phyloP scores from a whole-genome alignment of 2,329 filamentous ascomycete species.

The Dothistroma pini region DNA sequence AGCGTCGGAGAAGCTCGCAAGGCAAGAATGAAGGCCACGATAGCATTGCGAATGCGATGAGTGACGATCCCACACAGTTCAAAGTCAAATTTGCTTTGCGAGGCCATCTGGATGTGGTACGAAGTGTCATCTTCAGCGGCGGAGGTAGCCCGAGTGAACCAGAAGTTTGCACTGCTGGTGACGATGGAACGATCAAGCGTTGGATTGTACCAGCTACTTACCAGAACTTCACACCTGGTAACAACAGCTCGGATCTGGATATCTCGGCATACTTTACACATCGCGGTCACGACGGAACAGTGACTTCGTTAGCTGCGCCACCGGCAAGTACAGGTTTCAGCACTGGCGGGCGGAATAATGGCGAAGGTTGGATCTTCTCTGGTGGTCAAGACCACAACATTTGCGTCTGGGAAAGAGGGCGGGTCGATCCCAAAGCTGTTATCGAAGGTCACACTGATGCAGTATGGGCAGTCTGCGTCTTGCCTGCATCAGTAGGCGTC shows the following conservation, averaged over 20 bases:
- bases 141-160: conserved; percentile 93
- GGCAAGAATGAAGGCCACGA: conserved; percentile 54
- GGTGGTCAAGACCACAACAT: conserved; percentile 92
- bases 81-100: conserved; percentile 89
- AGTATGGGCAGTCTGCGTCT: conserved; percentile 90
- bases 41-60: conserved; percentile 41
- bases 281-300: conserved; percentile 84
- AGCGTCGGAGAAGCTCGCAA: conserved; percentile 62
- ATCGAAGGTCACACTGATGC: conserved; percentile 89
- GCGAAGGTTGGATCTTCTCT: conserved; percentile 98
- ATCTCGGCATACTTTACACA: conserved; percentile 94
- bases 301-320: conserved; percentile 82
- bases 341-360: conserved; percentile 79
- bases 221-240: conserved; percentile 52
- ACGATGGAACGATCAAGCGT: conserved; percentile 92
- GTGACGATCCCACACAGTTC: conserved; percentile 71
- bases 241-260: conserved; percentile 71
- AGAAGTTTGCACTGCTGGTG: conserved; percentile 92
- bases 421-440: conserved; percentile 92
- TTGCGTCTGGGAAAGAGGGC: conserved; percentile 89
- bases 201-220: conserved; percentile 84
- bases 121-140: conserved; percentile 93
- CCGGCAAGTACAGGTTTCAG: conserved; percentile 84
- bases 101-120: conserved; percentile 89
- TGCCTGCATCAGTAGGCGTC: conserved; percentile 75